Evolutionary conservation across 1,139 yeast species (phyloP).

Genomic region (Ogataea hybrid): DNA sequence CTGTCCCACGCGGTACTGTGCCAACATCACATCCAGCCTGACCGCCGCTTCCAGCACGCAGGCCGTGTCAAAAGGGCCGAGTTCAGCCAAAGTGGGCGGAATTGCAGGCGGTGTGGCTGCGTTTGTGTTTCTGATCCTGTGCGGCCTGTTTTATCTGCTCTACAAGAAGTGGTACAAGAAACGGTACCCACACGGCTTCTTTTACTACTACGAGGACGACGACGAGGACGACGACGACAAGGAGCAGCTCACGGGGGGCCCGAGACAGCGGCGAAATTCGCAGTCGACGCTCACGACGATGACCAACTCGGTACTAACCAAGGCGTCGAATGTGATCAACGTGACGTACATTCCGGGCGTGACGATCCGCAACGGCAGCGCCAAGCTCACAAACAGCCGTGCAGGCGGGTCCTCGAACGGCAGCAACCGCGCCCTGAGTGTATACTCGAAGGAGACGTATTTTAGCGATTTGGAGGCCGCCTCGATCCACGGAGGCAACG

Average conservation of each 20-base stretch:
- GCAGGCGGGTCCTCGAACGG: slow-evolving; percentile 14
- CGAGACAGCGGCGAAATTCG: slow-evolving; percentile 34
- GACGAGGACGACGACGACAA: slow-evolving; percentile 28
- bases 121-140: slow-evolving; percentile 41
- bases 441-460: slow-evolving; percentile 51
- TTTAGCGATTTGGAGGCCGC: slow-evolving; percentile 58
- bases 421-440: slow-evolving; percentile 42
- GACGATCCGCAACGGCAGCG: slow-evolving; percentile 50
- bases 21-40: slow-evolving; percentile 23
- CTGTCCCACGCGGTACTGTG: slow-evolving; percentile 61
- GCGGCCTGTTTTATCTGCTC: slow-evolving; percentile 38
- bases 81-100: slow-evolving; percentile 45
- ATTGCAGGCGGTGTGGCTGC: slow-evolving; percentile 67
- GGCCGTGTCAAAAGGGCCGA: slow-evolving; percentile 13
- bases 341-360: slow-evolving; percentile 95
- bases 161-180: slow-evolving; percentile 39
- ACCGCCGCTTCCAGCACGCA: slow-evolving; percentile 7
- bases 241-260: slow-evolving; percentile 22
- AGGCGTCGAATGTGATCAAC: slow-evolving; percentile 88
- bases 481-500: slow-evolving; percentile 50
- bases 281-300: slow-evolving; percentile 42
- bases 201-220: slow-evolving; percentile 32
- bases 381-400: slow-evolving; percentile 19
- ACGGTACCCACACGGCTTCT: slow-evolving; percentile 26
- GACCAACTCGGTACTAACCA: slow-evolving; percentile 65